Base-by-base conservation (phyloP, 768 basidiomycete species). In the Rhodosporidiobolus odoratus region DNA sequence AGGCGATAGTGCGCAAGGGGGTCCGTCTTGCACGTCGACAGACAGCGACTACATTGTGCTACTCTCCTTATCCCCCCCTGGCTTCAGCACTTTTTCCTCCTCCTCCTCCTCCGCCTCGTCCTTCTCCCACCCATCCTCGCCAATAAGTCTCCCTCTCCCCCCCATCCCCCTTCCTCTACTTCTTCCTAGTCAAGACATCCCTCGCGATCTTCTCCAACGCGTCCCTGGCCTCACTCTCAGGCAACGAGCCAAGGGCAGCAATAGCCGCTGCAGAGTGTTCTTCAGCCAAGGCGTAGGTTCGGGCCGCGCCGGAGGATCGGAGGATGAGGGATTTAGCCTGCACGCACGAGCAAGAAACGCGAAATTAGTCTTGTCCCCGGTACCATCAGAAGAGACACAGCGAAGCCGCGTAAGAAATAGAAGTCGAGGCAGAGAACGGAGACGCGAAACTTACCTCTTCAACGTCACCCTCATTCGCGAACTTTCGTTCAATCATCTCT, bases 401-500 rank as follows among this genome's bases (percentile, higher is more conserved):
- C 69, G 62, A 54, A 53, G 54, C 50, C 40, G 43, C 54, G 35
- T 34, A 13, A 45, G 54, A 21, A 35, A 23, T 21, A 32, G 52
- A 27, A 8, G n/a, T 9, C 5, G 19, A 27, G 52, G 8, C 50
- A 48, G 43, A 58, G 37, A 35, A 23, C 45, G 54, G 16, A 34
- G 21, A 32, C 2, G 37, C 34, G 34, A 30, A 48, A 61, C 60
- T 40, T 41, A 91, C 92, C 73, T 83, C 80, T 71, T 93, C 88
- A 54, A 90, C 86, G 76, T 98, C 94, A 32, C 91, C 92, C 38
- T 85, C 83, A 17, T 83, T 80, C 32, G 84, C 81, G 80, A 95
- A 92, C 80, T 88, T 87, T 50, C 94, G 86, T 57, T 83, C 83
- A 69, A 98, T 91, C 68, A 96, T 80, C 4, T 87, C 85, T 34